A percentile compares a stretch with the other conserved stretches of the same genome.
phyloP scores from a whole-genome alignment of 225 moss, liverwort and hornwort species.

The Marchantia paleacea region DNA sequence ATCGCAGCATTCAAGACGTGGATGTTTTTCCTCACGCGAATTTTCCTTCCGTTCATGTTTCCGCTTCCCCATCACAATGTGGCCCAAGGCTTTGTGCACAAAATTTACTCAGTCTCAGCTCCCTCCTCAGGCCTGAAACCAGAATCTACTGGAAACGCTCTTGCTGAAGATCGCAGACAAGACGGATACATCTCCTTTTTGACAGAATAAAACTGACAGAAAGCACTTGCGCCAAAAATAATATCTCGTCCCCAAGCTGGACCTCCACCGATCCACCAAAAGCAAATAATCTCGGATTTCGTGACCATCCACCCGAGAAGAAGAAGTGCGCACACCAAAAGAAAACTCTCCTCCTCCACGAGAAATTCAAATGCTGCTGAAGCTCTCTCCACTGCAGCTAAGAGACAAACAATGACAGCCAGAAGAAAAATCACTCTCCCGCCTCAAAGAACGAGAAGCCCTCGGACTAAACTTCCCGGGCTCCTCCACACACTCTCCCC shows the following conservation, averaged over 20 bases:
- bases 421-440: background rate
- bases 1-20: background rate
- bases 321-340: background rate
- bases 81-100: background rate
- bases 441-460: background rate
- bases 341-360: background rate
- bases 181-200: background rate
- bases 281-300: background rate
- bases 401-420: too few relatives aligned
- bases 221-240: too few relatives aligned
- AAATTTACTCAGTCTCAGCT: background rate
- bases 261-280: background rate
- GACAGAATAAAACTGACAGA: background rate
- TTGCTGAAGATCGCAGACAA: background rate
- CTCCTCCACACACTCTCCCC: background rate
- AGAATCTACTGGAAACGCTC: background rate
- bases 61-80: constrained; percentile 14
- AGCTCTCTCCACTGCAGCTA: background rate
- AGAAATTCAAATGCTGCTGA: background rate
- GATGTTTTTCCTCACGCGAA: background rate
- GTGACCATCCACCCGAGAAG: background rate
- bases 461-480: background rate
- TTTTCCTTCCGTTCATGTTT: background rate
- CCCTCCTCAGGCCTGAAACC: background rate
- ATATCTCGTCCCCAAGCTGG: background rate